Percentiles rank a stretch among this genome's conserved stretches.
Evolutionary conservation across 2,329 filamentous ascomycete species (phyloP).

Genomic region (Fusarium azukiicola): DNA sequence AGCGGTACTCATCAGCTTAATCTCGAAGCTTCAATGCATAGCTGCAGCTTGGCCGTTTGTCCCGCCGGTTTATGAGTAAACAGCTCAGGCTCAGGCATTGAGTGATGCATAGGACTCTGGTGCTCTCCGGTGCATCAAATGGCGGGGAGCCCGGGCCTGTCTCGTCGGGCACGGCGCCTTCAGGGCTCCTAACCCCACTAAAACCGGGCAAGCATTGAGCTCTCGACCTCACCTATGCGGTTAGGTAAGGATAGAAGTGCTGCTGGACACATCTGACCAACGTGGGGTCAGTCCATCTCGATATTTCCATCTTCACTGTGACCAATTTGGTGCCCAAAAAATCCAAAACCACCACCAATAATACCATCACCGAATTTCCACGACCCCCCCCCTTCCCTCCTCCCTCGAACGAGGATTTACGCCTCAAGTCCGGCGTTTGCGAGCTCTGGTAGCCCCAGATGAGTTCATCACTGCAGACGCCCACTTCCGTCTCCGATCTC

Average conservation of each 20-base stretch:
- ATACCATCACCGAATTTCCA: conserved; percentile 32
- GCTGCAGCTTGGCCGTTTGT: conserved; percentile 31
- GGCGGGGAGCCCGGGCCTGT: conserved; percentile 5
- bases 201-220: conserved; percentile 32
- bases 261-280: conserved; percentile 34
- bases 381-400: conserved; percentile 17
- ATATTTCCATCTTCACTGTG: conserved; percentile 46
- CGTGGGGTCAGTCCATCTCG: conserved; percentile 49
- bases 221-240: conserved; percentile 10
- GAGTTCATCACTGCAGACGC: conserved; percentile 53
- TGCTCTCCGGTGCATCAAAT: neutral
- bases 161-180: conserved; percentile 15
- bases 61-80: neutral
- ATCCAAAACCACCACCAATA: conserved; percentile 39
- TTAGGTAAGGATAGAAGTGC: conserved; percentile 33
- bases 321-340: conserved; percentile 50
- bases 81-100: neutral
- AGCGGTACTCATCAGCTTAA: neutral
- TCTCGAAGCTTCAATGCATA: conserved; percentile 28
- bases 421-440: conserved; percentile 39
- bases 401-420: conserved; percentile 37
- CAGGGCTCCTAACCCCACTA: conserved; percentile 52
- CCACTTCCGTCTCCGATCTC: conserved; percentile 48
- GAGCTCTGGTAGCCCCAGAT: conserved; percentile 60
- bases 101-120: neutral